A percentile compares a stretch with the other conserved stretches of the same genome.
Conservation (phyloP, 139 green algal genomes). For the Parachlorella kessleri region DNA sequence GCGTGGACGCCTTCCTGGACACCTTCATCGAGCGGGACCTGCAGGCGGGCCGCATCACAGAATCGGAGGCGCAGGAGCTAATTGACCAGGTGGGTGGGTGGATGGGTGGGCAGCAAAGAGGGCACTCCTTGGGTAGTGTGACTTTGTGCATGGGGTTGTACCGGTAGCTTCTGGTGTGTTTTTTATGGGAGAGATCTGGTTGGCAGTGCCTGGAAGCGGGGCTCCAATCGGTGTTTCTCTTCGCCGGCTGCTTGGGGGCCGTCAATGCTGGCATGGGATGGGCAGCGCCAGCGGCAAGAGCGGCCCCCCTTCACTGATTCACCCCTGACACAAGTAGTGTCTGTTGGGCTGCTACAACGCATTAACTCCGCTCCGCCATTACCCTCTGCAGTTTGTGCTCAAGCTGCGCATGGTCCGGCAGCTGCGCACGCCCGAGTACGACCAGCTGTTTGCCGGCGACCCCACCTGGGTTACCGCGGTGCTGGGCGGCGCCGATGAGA, state of each 20-base stretch:
- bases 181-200: too few species aligned
- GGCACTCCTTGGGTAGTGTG: too few species aligned
- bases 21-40: slow-evolving; percentile 70
- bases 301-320: too few species aligned
- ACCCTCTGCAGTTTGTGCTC: slow-evolving; percentile 23
- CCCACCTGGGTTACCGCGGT: slow-evolving; percentile 78
- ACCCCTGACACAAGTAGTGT: too few species aligned
- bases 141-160: neutral
- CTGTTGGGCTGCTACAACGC: too few species aligned
- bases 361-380: neutral
- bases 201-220: too few species aligned
- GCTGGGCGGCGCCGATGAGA: slow-evolving; percentile 57
- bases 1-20: slow-evolving; percentile 84
- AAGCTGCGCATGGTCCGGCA: slow-evolving; percentile 52
- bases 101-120: neutral
- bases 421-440: slow-evolving; percentile 82
- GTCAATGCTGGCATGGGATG: too few species aligned
- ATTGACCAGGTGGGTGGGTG: slow-evolving; percentile 67
- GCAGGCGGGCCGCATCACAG: slow-evolving; percentile 46
- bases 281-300: too few species aligned
- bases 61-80: slow-evolving; percentile 71
- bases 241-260: too few species aligned
- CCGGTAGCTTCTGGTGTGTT: neutral
- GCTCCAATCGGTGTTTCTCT: too few species aligned
- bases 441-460: slow-evolving; percentile 79